Evolutionary conservation across 2,329 filamentous ascomycete species (phyloP), one percentile per base, ranked within the genome.

Genomic region (Chaetomium olivaceum): DNA sequence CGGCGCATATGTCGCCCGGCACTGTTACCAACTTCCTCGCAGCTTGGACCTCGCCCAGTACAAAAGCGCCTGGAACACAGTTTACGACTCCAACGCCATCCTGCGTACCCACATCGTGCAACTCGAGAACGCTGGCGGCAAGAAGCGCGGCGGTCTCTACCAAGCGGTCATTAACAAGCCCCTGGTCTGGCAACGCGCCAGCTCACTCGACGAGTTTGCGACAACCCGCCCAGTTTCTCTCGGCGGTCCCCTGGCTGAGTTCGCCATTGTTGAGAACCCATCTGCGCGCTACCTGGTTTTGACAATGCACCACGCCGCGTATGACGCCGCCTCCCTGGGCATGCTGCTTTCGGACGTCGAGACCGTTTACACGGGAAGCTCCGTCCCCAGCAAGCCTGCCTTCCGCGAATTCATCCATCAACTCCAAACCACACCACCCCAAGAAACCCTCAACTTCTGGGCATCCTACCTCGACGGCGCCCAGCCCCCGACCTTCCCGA

Each of bases 241-340:
- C 21, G 64, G 64, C n/a, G 33, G 43, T 1, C 33, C 55, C 11
- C 51, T 66, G 9, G 56, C 56, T 0, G 56, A 58, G 9, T 63
- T 57, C 21, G 64, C 60, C 48, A 57, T 66, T 12, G 73, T 77
- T 3, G 74, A 78, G 1, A 80, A 82, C 71, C 76, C 78, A 2
- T n/a, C 25, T 14, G 16, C 23, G 4, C 36, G 52, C 19, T 62
- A 50, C 39, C n/a, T 62, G 1, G 79, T 86, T 16, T 73, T 83
- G 66, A 83, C 82, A 1, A 64, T 85, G 76, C 84, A 87, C 68
- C 84, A 87, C 67, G 82, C 80, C 7, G 71, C 86, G 0, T 87
- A 87, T 65, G 84, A 87, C 61, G 84, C 84, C 27, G 85, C 83
- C 83, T 81, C 80, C 7, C 23, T 84, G 74, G 83, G 86, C 0